Evolutionary conservation across 257 asterid species (phyloP).

Genomic region (Scutellaria minor): DNA sequence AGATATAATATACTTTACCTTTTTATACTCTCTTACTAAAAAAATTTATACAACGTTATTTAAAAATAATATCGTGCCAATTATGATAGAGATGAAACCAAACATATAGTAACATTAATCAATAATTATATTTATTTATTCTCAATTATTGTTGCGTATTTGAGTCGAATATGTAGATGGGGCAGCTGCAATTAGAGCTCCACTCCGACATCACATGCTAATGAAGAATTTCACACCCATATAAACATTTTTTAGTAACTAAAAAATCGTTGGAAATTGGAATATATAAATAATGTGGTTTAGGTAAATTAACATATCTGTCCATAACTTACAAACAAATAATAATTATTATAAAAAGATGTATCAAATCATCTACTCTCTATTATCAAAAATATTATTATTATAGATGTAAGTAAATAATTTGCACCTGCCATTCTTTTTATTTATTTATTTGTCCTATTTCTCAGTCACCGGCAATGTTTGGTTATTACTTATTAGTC

Average conservation of each 20-base stretch:
- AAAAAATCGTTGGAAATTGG: constrained; percentile 39
- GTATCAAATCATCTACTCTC: constrained; percentile 10
- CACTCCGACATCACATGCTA: constrained; percentile 40
- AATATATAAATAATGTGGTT: constrained; percentile 35
- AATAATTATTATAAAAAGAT: neutral
- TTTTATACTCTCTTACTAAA: no score
- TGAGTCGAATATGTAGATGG: constrained; percentile 14
- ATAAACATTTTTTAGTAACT: constrained; percentile 25
- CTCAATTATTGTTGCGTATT: neutral
- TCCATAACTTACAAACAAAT: constrained; percentile 30
- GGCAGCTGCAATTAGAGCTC: constrained; percentile 23
- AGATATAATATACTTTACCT: no score
- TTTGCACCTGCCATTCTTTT: constrained; percentile 13
- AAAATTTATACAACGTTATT: no score
- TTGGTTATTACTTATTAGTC: constrained; percentile 17
- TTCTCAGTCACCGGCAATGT: neutral
- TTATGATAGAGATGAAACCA: neutral
- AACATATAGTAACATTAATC: no score
- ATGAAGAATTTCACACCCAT: constrained; percentile 9
- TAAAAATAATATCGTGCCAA: neutral
- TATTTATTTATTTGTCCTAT: neutral
- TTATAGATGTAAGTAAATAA: neutral
- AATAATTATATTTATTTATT: neutral
- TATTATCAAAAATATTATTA: constrained; percentile 15
- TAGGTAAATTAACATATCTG: constrained; percentile 34